These are phyloP conservation scores for Pisolithus microcarpus DNA, from an alignment of 768 basidiomycete species.

Conservation along the genomic window DNA sequence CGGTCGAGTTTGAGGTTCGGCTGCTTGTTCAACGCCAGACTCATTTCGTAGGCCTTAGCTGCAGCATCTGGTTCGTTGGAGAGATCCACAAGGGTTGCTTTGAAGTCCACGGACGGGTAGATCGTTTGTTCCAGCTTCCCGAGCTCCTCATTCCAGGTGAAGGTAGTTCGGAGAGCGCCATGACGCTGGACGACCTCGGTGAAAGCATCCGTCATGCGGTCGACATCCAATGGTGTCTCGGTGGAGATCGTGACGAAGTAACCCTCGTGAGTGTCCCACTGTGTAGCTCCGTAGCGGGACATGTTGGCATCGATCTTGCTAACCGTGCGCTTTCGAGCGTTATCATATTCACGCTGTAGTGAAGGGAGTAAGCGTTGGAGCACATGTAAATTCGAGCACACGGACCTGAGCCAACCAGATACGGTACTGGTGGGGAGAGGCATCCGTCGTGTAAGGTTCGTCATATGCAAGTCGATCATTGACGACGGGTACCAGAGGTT, in stretches of 20 bases:
- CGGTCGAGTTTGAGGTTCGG: conserved; percentile 22
- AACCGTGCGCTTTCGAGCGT: conserved; percentile 21
- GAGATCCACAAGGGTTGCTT: conserved; percentile 19
- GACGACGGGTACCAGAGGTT: conserved; percentile 22
- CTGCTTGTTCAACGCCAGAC: conserved; percentile 11
- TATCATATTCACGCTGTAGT: conserved; percentile 19
- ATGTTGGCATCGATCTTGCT: conserved; percentile 25
- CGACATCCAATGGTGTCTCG: conserved; percentile 21
- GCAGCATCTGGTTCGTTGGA: conserved; percentile 18
- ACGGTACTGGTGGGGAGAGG: conserved; percentile 16
- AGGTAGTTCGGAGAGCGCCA: conserved; percentile 23
- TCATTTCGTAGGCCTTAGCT: conserved; percentile 25
- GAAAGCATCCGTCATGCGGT: conserved; percentile 22
- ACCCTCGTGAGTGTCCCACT: conserved; percentile 27
- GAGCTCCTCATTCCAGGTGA: conserved; percentile 24
- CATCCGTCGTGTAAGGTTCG: conserved; percentile 24
- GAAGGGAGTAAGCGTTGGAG: neutral
- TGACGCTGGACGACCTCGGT: conserved; percentile 23
- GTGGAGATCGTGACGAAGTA: conserved; percentile 12
- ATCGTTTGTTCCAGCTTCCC: conserved; percentile 25
- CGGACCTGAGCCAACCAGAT: conserved; percentile 28
- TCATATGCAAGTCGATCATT: conserved; percentile 28
- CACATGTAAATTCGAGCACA: neutral
- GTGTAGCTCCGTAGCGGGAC: conserved; percentile 28
- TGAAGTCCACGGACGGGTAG: conserved; percentile 22